phyloP scores from a whole-genome alignment of 2,329 filamentous ascomycete genomes.

The Ascochyta pisi region DNA sequence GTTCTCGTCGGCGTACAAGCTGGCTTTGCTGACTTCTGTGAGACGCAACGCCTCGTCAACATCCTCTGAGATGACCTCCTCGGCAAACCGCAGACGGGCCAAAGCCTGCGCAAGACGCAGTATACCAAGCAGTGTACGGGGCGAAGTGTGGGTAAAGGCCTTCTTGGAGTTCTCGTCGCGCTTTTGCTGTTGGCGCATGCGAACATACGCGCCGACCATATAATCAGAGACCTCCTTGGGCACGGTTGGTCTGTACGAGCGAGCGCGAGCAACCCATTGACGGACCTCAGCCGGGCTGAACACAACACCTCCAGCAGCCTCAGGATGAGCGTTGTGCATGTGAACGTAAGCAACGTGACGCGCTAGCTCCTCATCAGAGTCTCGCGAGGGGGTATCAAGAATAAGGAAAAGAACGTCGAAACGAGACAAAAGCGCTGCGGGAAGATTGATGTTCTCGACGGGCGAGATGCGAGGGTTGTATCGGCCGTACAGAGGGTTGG shows the following conservation, averaged over 20 bases:
- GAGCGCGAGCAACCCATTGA: constrained; percentile 92
- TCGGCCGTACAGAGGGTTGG: constrained; percentile 95
- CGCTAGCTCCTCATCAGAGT: constrained; percentile 89
- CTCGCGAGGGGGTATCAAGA: constrained; percentile 89
- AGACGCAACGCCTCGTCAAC: constrained; percentile 93
- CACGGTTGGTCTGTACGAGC: constrained; percentile 85
- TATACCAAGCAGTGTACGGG: constrained; percentile 90
- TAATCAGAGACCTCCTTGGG: constrained; percentile 90
- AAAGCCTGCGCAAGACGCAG: constrained; percentile 93
- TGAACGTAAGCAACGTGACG: constrained; percentile 96
- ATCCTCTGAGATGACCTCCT: constrained; percentile 85
- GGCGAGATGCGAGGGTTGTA: constrained; percentile 98
- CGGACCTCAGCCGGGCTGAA: constrained; percentile 94
- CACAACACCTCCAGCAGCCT: constrained; percentile 70
- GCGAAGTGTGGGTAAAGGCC: constrained; percentile 92
- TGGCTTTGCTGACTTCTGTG: constrained; percentile 92
- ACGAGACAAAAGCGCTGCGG: constrained; percentile 93
- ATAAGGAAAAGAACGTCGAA: constrained; percentile 98
- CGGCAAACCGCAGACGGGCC: constrained; percentile 87
- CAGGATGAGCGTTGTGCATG: constrained; percentile 94
- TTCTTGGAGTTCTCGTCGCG: constrained; percentile 89
- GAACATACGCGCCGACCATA: constrained; percentile 95
- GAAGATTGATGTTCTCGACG: constrained; percentile 98
- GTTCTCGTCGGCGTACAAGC: constrained; percentile 74
- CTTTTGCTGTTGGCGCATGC: constrained; percentile 89